Evolutionary conservation across 108 stramenopile species (phyloP), one percentile per base, ranked within the genome.

Genomic region (Nannochloropsis oceanica): DNA sequence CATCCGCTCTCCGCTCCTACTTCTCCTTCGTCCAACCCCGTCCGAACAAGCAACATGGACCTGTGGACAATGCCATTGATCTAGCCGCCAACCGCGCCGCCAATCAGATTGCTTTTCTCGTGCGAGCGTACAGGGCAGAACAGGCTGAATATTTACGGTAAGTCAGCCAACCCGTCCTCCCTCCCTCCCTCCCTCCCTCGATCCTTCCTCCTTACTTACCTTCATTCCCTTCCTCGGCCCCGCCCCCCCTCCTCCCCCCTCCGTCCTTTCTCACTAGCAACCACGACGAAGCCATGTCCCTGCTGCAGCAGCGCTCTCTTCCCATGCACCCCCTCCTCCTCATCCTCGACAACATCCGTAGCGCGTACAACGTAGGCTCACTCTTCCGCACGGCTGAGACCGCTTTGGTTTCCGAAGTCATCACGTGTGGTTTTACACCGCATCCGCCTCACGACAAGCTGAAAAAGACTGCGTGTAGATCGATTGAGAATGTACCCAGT

Each of bases 321-420:
- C 26, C 43, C 11, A 42, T 80, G 2, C 86, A 90, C 85, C 88
- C 89, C 84, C 83, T 90, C 13, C 89, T 84, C 26, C 86, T 90
- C 42, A 89, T 90, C 2, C 86, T 89, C 44, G 89, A 90, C 86
- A 90, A 90, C 84, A 42, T 90, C 13, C 83, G 89, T 82, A 87
- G 86, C 14, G 89, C 89, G 8, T 90, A 89, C 85, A 90, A 90
- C 83, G 89, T 90, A 25, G 89, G 89, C 13, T 89, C 88, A n/a
- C 85, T 90, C 13, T 90, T 90, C 89, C 89, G 89, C 82, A 86
- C 88, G 13, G 89, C 89, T 27, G 89, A 90, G 14, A 90, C 89
- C 3, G 89, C 89, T 13, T 26, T 88, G 42, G 80, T 81, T 0
- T 79, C 83, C 10, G 89, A 88, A 83, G 83, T 90, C 9, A 86